Evolutionary conservation across 345 rosid species (phyloP), one percentile per base, ranked within the genome.

Genomic region (Pistacia integerrima): DNA sequence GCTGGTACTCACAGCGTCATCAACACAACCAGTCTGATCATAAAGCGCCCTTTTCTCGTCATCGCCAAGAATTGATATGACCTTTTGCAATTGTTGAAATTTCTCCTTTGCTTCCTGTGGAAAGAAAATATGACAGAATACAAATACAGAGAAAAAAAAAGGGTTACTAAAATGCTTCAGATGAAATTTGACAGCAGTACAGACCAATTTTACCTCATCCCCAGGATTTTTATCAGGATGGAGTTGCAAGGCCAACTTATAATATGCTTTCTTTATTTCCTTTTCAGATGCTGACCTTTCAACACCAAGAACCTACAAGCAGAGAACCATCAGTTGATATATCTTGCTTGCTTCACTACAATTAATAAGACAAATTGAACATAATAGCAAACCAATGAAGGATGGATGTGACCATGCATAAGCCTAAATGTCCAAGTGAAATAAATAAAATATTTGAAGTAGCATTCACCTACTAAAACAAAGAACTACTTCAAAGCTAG

Each of bases 151-250:
- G 11, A 8, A 3, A 69, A 9, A 3, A 69, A 9, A 8, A n/a
- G 6, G 36, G 0, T 12, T 61, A 60, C 12, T 36, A 38, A 18
- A 52, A n/a, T 64, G 4, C 35, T 8, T 63, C 2, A 63, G 41
- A 70, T 5, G 16, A 58, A 67, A 48, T 8, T 18, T 12, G 41
- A 38, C 52, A 56, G 17, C 22, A 4, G 16, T 6, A 11, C n/a
- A 64, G 66, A 69, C 74, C 30, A 64, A 68, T n/a, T 57, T 58
- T 10, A 95, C 97, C 94, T 89, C 92, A 77, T 96, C 95, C 41
- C 87, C 97, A 11, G 93, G 92, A 81, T 93, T 96, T 80, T 96
- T 96, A 80, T 96, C 99, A 35, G 97, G 99, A 69, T 93, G 99
- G 64, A 96, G 92, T 77, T 87, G 82, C 85, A 93, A 77, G 41